Base-by-base conservation (phyloP, 2,329 filamentous ascomycete genomes). In the Hymenoscyphus fructigenus region DNA sequence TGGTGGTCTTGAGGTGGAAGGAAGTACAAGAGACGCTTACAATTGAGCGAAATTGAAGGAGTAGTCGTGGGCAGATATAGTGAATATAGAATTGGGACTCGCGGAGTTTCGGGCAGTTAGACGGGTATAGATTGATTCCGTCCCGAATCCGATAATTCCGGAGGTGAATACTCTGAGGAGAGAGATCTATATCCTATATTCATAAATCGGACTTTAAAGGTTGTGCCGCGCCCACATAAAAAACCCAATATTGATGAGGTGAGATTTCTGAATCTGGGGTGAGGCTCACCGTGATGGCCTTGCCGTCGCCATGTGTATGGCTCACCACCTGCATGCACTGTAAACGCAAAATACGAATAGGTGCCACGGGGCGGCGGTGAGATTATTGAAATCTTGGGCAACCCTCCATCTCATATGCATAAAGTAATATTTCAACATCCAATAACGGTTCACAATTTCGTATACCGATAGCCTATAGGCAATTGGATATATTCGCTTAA, bases 401-500 rank as follows among this genome's bases (percentile, higher is more conserved):
- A 38, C 14, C 14, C 36, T 26, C 12, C n/a, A 12, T 10, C 7
- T 23, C 47, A 53, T 14, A 20, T 47, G 44, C n/a, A 38, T 14
- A 47, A 53, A 23, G 7, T 6, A 23, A 53, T 50, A n/a, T 47
- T 47, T 10, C 28, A 5, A 20, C 2, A 23, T 5, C 44, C n/a
- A 50, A 26, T 12, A 20, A 23, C 26, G 23, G 44, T 50, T 5
- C 41, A 7, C 1, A 44, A 14, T 38, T 38, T 38, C 41, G 41
- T 2, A 50, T 50, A 26, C 5, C 5, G n/a, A 53, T 53, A 53
- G 20, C 5, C 5, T 4, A 53, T 53, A 53, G 20, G 47, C 47
- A 53, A 53, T 53, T 53, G 47, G 20, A 47, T 47, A 12, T 47
- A 53, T 23, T 53, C 47, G 20, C 47, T 53, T 53, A 53, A 53